phyloP scores from a whole-genome alignment of 78 protist genomes.

The Emiliania huxleyi region DNA sequence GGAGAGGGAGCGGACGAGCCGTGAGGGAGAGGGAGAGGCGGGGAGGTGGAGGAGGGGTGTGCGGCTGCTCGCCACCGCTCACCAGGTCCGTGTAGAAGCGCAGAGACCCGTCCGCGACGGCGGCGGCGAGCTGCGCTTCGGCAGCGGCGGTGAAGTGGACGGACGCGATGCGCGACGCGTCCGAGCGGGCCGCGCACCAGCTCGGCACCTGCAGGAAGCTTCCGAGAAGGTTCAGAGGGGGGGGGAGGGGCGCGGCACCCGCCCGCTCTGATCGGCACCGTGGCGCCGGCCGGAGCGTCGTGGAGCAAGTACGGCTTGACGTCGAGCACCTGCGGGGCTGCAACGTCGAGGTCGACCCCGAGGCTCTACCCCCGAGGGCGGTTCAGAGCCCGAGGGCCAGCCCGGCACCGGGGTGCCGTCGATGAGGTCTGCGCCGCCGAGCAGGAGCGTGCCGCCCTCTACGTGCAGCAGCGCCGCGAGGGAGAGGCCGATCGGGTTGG shows the following conservation, averaged over 20 bases:
- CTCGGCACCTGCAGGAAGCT: too few relatives aligned
- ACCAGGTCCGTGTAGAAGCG: neutral
- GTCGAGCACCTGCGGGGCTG: too few relatives aligned
- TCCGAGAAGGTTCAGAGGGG: too few relatives aligned
- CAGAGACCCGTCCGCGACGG: neutral
- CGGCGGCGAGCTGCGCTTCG: neutral
- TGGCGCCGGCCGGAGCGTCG: neutral
- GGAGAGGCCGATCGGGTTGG: constrained; percentile 16
- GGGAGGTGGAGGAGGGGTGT: too few relatives aligned
- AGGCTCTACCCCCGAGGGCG: too few relatives aligned
- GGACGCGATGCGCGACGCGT: neutral
- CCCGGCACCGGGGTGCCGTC: constrained; percentile 10
- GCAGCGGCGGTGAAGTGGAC: neutral
- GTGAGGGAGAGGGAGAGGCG: too few relatives aligned
- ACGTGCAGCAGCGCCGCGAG: neutral
- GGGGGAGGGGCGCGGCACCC: too few relatives aligned
- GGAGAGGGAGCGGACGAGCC: too few relatives aligned
- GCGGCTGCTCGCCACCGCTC: too few relatives aligned
- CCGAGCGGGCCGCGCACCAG: neutral
- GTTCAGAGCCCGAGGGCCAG: too few relatives aligned
- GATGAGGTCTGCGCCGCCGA: neutral
- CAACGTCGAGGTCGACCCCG: too few relatives aligned
- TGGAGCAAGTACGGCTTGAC: neutral
- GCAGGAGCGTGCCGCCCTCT: neutral
- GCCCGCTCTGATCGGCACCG: too few relatives aligned